Base-by-base conservation (phyloP, 306 rosid genomes). In the Sphenostylis stenocarpa region DNA sequence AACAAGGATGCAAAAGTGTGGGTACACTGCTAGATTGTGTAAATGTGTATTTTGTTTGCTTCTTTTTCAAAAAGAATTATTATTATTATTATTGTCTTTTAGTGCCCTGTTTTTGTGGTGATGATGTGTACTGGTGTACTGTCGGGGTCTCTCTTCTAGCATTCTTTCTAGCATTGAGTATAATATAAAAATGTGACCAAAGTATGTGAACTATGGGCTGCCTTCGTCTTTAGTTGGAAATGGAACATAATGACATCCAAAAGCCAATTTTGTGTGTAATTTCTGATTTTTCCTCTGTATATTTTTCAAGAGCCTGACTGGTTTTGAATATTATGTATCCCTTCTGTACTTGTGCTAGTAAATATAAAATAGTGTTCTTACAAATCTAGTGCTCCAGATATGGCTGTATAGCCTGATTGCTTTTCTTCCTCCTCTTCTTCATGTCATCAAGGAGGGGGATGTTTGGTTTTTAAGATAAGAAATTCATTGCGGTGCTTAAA, bases 1-100 rank as follows among this genome's bases (percentile, higher is more conserved):
- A 88, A 85, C 70, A 88, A 84, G 79, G 97, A 90, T 78, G 87
- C 88, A 21, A 88, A 89, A 84, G 85, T 83, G 97, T 95, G 79
- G 44, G 96, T 85, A 58, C 80, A 68, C 45, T 73, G 38, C 52
- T 77, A 61, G 72, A 75, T 78, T 81, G 31, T 57, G 51, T 66
- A 74, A 34, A 75, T 80, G 36, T 61, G 56, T 62, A 58, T 75
- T 55, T 57, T 67, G 15, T 75, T 53, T 73, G 13, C 23, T 28
- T 69, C 56, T 11, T 62, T 78, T 56, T 33, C 6, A 19, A 19
- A 34, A n/a, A 7, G 12, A 43, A 4, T 3, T 20, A 53, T 77
- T 63, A 20, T 29, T 26, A 47, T 4, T 68, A 21, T 29, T 56
- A 75, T 78, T 49, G 65, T 76, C 55, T 43, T 77, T 38, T 38